These are phyloP conservation scores for Aaosphaeria arxii DNA, from an alignment of 2,329 filamentous ascomycete species.

Conservation along the genomic window DNA sequence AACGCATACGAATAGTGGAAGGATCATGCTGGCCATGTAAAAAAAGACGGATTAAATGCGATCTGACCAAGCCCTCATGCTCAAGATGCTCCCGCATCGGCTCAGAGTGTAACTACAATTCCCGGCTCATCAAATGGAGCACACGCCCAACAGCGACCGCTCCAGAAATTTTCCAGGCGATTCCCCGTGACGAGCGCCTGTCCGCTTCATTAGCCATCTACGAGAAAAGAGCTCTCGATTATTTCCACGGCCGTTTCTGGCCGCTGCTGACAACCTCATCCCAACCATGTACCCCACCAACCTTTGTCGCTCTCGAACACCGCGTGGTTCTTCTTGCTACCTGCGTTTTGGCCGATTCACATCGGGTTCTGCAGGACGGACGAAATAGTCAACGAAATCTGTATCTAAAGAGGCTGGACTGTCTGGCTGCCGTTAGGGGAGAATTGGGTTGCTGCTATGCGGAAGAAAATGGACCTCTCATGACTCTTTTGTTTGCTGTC, in stretches of 20 bases:
- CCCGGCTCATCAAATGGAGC: neutral
- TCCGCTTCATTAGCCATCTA: conserved; percentile 4
- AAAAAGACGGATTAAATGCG: no score
- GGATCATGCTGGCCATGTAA: no score
- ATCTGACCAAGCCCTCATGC: neutral
- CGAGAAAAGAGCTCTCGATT: conserved; percentile 11
- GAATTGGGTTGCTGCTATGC: conserved; percentile 4
- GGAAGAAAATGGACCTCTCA: conserved; percentile 3
- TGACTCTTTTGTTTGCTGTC: conserved; percentile 10
- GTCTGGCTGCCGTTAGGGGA: conserved; percentile 8
- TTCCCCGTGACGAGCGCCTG: neutral
- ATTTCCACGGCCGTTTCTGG: conserved; percentile 12
- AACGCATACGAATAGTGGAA: no score
- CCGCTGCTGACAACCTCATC: conserved; percentile 9
- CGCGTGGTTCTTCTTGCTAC: neutral
- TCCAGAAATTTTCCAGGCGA: neutral
- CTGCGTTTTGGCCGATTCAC: neutral
- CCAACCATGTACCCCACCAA: conserved; percentile 8
- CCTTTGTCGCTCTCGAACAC: conserved; percentile 2
- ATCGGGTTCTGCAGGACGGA: conserved; percentile 1
- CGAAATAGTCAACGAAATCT: conserved; percentile 5
- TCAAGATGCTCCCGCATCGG: neutral
- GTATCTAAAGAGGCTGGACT: neutral
- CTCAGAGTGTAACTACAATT: neutral
- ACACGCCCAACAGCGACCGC: neutral